A percentile compares a stretch with the other conserved stretches of the same genome.
phyloP scores from a whole-genome alignment of 129 eudicot species.

The Glebionis coronaria region DNA sequence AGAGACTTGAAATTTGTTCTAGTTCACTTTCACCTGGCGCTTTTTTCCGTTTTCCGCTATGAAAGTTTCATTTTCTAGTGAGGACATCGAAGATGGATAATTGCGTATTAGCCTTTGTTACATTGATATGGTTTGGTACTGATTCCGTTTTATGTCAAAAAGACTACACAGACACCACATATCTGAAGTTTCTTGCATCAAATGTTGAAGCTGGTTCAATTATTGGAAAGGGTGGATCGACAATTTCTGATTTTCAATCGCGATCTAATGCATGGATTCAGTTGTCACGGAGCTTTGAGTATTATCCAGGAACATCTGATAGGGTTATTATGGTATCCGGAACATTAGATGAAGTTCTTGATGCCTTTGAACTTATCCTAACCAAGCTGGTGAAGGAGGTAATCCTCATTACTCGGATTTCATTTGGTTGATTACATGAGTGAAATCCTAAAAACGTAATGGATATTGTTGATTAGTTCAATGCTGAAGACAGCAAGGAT shows the following conservation, averaged over 20 bases:
- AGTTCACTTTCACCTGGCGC: constrained; percentile 9
- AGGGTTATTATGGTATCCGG: constrained; percentile 89
- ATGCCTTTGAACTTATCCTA: constrained; percentile 76
- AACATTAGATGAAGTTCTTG: constrained; percentile 56
- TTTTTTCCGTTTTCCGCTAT: not conserved
- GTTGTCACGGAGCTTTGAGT: constrained; percentile 83
- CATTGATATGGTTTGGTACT: not conserved
- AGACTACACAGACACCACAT: constrained; percentile 36
- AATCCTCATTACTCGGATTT: not conserved
- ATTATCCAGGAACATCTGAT: constrained; percentile 90
- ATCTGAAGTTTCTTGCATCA: constrained; percentile 56
- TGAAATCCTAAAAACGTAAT: not conserved
- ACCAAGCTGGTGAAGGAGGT: constrained; percentile 77
- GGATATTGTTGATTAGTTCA: constrained; percentile 40
- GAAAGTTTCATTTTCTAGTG: not conserved
- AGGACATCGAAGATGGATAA: not conserved
- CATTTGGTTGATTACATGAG: not conserved
- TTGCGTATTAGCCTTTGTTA: too few relatives aligned
- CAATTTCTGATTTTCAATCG: constrained; percentile 74
- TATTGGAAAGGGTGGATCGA: constrained; percentile 88
- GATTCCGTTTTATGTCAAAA: constrained; percentile 5
- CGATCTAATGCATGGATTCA: constrained; percentile 89
- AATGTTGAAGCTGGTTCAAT: constrained; percentile 94
- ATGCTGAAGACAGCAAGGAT: constrained; percentile 67
- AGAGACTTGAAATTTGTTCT: constrained; percentile 11